phyloP scores from a whole-genome alignment of 805 yeast species.

The Brettanomyces bruxellensis region DNA sequence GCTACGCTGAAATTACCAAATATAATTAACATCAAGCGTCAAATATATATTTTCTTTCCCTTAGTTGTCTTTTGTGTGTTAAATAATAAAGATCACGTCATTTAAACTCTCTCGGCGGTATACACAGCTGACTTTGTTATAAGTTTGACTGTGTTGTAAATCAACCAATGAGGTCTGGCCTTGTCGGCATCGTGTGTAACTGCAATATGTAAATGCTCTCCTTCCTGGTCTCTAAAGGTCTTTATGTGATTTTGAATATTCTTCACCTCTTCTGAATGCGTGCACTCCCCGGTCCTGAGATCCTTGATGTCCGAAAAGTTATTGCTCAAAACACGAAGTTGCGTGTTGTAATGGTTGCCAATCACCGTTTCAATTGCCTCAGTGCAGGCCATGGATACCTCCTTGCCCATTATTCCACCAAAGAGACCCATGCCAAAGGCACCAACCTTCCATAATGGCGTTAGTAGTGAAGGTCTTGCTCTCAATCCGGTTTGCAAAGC shows the following conservation, averaged over 20 bases:
- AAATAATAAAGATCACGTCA: background rate
- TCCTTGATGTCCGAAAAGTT: slow-evolving; percentile 44
- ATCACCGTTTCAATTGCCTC: slow-evolving; percentile 98
- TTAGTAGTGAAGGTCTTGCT: slow-evolving; percentile 83
- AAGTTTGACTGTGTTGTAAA: slow-evolving; percentile 79
- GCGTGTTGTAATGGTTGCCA: slow-evolving; percentile 92
- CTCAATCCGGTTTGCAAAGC: slow-evolving; percentile 63
- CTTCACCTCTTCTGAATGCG: slow-evolving; percentile 45
- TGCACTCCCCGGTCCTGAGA: slow-evolving; percentile 17
- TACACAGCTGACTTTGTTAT: slow-evolving; percentile 85
- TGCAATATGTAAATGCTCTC: slow-evolving; percentile 93
- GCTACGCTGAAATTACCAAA: background rate
- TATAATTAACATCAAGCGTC: background rate
- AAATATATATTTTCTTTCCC: background rate
- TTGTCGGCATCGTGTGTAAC: slow-evolving; percentile 83
- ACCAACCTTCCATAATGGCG: slow-evolving; percentile 91
- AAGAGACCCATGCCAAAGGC: slow-evolving; percentile 81
- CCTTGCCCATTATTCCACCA: slow-evolving; percentile 81
- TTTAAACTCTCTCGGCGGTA: slow-evolving; percentile 74
- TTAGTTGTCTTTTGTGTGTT: background rate
- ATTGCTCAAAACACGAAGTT: slow-evolving; percentile 65
- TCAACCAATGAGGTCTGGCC: slow-evolving; percentile 84
- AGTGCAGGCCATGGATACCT: slow-evolving; percentile 99
- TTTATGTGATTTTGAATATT: slow-evolving; percentile 54
- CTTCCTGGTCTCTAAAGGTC: slow-evolving; percentile 84